These are phyloP conservation scores for Sporothrix schenckii DNA, from an alignment of 2,329 filamentous ascomycete species.

Conservation along the genomic window DNA sequence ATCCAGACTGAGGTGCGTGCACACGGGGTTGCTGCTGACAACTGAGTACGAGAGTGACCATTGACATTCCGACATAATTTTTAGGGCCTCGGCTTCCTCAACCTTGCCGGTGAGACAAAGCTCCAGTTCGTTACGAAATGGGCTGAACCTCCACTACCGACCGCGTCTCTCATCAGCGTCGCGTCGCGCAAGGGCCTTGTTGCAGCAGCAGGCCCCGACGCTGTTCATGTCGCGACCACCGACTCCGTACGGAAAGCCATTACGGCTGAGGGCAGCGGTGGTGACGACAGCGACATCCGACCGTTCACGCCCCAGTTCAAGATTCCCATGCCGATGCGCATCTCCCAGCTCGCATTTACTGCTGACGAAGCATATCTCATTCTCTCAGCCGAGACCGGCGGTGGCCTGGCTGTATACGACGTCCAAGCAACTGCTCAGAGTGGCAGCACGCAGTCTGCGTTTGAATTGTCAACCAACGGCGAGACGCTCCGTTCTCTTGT, in stretches of 20 bases:
- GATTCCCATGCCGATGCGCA: conserved; percentile 70
- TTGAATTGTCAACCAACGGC: conserved; percentile 77
- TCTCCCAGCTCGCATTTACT: conserved; percentile 89
- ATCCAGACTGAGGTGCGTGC: conserved; percentile 76
- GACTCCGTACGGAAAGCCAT: conserved; percentile 78
- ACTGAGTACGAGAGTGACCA: background rate
- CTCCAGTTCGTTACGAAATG: conserved; percentile 79
- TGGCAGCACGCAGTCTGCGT: conserved; percentile 63
- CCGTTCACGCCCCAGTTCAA: conserved; percentile 73
- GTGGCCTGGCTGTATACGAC: conserved; percentile 82
- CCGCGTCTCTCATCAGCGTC: conserved; percentile 80
- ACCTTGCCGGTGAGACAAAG: conserved; percentile 78
- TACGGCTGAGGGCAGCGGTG: conserved; percentile 50
- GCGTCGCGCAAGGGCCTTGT: conserved; percentile 79
- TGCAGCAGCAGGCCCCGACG: conserved; percentile 83
- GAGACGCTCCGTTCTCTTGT: conserved; percentile 71
- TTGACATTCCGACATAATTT: background rate
- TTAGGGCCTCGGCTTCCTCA: conserved; percentile 76
- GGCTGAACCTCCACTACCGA: conserved; percentile 73
- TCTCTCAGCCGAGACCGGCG: conserved; percentile 77
- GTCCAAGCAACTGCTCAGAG: conserved; percentile 69
- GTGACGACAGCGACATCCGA: conserved; percentile 64
- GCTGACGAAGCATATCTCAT: conserved; percentile 85
- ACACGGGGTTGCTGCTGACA: background rate
- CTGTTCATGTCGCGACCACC: conserved; percentile 74